A percentile compares a stretch with the other conserved stretches of the same genome.
These are phyloP conservation scores for Pecoramyces ruminantium DNA, from an alignment of 192 early-diverging fungal genomes.

Conservation along the genomic window DNA sequence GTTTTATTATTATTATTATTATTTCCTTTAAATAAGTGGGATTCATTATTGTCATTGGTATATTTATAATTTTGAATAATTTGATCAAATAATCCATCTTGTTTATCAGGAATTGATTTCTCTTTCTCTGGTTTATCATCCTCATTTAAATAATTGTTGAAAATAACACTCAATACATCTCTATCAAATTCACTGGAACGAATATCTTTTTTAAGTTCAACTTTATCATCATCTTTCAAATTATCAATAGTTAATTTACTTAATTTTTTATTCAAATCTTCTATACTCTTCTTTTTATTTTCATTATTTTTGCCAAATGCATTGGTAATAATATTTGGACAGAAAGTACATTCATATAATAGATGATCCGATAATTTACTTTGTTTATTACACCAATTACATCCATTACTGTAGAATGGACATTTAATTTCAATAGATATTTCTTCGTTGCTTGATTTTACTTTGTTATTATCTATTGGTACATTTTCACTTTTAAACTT, in stretches of 20 bases:
- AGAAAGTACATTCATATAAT: background rate
- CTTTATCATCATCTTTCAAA: background rate
- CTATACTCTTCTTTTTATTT: background rate
- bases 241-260: background rate
- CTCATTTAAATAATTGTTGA: background rate
- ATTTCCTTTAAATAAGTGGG: background rate
- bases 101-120: background rate
- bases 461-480: background rate
- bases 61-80: background rate
- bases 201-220: background rate
- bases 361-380: background rate
- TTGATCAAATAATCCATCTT: background rate
- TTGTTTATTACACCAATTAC: background rate
- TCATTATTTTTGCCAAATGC: background rate
- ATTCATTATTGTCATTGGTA: background rate
- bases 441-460: background rate
- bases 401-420: background rate
- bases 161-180: background rate
- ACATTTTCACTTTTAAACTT: background rate
- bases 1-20: too few relatives aligned
- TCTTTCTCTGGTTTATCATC: background rate
- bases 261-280: background rate
- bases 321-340: background rate
- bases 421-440: background rate
- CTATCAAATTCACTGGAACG: background rate